Evolutionary conservation across 352 stramenopile genomes (phyloP), one percentile per base, ranked within the genome.

Genomic region (Salisapilia sapeloensis): DNA sequence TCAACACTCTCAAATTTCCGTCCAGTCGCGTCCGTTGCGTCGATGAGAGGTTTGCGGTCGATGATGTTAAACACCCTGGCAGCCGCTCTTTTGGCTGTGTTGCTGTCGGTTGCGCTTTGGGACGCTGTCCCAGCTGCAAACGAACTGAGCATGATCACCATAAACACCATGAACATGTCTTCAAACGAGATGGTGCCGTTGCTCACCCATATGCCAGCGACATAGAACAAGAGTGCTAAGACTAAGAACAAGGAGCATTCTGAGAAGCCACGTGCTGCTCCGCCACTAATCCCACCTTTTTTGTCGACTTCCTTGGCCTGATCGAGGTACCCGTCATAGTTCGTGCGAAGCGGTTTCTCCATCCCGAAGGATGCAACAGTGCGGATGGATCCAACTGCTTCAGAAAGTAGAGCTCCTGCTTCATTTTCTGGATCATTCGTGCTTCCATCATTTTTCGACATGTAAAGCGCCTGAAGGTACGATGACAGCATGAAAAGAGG

Each of bases 181-280:
- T 79, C 43, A 34, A 89, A 89, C n/a, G 49, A 59, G 26, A 81
- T 55, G 22, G 56, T 59, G 9, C 43, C 49, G 13, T 71, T 33
- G 10, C 38, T 52, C 11, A 86, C 69, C 42, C 71, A 60, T 13
- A 41, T 56, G 14, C 53, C 60, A 14, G 60, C 76, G 23, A 74
- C 50, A 50, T 55, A 90, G 38, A 92, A 92, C 17, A 84, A 50
- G 16, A 92, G 56, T 0, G 56, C 69, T 21, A 82, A 51, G 1
- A 57, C 45, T 22, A 62, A 40, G 18, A 89, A 78, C 46, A 72
- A 78, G 8, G 83, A 48, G 20, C 65, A 49, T 32, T 89, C 66
- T 1, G 57, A 74, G 13, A 84, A 36, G n/a, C 76, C 76, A 33
- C 80, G 69, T 6, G 47, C 70, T 15, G 70, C 33, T 11, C 77